Evolutionary conservation across 2,329 filamentous ascomycete species (phyloP), one percentile per base, ranked within the genome.

Genomic region (Aaosphaeria pasadenensis): DNA sequence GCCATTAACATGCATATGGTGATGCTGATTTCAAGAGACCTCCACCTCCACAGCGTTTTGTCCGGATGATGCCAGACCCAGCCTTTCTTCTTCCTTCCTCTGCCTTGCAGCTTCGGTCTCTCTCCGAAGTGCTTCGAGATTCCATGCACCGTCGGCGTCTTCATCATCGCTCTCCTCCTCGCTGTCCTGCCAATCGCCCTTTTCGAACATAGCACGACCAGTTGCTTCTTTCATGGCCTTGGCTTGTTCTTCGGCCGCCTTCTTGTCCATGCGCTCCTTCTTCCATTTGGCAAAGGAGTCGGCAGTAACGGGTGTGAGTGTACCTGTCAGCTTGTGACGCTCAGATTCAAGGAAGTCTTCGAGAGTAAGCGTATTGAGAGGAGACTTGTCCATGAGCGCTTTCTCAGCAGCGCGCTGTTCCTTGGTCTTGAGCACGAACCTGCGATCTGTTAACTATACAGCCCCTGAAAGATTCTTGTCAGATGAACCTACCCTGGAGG

Each of bases 311-410:
- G 95, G 95, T 1, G 95, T 99, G 44, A 97, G 79, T 1, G 80
- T 91, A 47, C 92, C 94, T 0, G 87, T 91, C 44, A 99, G 83
- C 74, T 97, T 97, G 77, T 96, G 91, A 59, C 94, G 84, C 76
- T 99, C 92, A 1, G 88, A 92, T 72, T 99, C 94, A 47, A 99
- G 76, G 79, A 96, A 99, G 70, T 99, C 94, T 76, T 99, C 94
- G 42, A 99, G 81, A 1, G 94, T 99, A 44, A 99, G 80, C 1
- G 94, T 96, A 69, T 91, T 91, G 49, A 97, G 79, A 5, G 95
- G 92, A 6, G 89, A 95, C 75, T 99, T 99, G 72, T 97, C 94
- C 80, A 96, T 79, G 47, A 96, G 75, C 3, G 94, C 94, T 76
- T 96, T 99, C 72, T 99, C 95, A 24, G 91, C 91, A 2, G 90